Evolutionary conservation across 805 yeast genomes (phyloP).

Genomic region (Lipomyces japonicus): DNA sequence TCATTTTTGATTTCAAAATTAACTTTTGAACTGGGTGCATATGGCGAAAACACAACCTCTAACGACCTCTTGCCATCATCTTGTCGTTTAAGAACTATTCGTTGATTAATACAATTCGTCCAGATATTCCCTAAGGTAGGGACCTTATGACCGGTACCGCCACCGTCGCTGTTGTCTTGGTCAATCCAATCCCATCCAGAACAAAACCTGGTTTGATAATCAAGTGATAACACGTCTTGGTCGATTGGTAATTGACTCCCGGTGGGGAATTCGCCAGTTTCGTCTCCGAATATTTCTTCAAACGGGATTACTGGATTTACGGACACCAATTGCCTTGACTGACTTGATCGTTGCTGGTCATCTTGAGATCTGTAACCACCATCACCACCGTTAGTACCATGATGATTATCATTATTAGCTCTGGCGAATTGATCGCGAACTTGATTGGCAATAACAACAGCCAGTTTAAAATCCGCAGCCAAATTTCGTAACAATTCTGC

Average conservation of each 20-base stretch:
- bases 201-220: slow-evolving; percentile 67
- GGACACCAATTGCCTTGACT: neutral
- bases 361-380: neutral
- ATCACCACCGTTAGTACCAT: too few species aligned
- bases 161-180: slow-evolving; percentile 29
- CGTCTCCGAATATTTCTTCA: slow-evolving; percentile 1
- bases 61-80: slow-evolving; percentile 36
- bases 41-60: slow-evolving; percentile 44
- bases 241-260: slow-evolving; percentile 1
- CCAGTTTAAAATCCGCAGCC: slow-evolving; percentile 48
- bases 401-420: too few species aligned
- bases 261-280: neutral
- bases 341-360: neutral
- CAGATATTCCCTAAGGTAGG: slow-evolving; percentile 58
- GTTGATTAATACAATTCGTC: slow-evolving; percentile 50
- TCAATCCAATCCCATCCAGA: slow-evolving; percentile 66
- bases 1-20: slow-evolving; percentile 31
- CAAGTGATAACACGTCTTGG: slow-evolving; percentile 44
- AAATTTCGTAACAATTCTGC: slow-evolving; percentile 49
- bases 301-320: neutral
- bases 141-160: slow-evolving; percentile 34
- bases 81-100: slow-evolving; percentile 40
- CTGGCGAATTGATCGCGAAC: slow-evolving; percentile 52
- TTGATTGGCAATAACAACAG: slow-evolving; percentile 74
- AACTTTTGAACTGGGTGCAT: slow-evolving; percentile 20